Base-by-base conservation (phyloP, 2,329 filamentous ascomycete genomes). In the Basipetospora chlamydospora region DNA sequence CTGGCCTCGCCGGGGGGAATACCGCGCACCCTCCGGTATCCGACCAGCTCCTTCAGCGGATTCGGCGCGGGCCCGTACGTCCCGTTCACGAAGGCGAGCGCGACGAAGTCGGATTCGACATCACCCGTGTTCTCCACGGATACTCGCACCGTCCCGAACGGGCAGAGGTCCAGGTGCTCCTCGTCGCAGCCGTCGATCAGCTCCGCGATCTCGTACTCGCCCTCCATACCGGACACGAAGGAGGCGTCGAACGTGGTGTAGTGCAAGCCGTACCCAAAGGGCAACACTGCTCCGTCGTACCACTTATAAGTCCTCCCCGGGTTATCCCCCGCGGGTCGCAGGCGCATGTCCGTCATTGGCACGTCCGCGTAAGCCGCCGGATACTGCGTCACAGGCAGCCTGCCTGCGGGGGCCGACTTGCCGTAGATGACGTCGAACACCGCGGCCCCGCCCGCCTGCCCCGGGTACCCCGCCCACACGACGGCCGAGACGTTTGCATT, bases 241-340 rank as follows among this genome's bases (percentile, higher is more conserved):
- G 23, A 17, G 6, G 52, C 47, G 11, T 46, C 42, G 43, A 76
- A 75, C 26, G 52, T 67, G 4, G 70, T 76, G 51, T 75, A 76
- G 46, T 75, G 69, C 40, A 74, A 44, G 0, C 71, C 72, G 40
- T 60, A 59, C 1, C 70, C 72, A 39, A 74, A 77, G 0, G 61
- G 59, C 34, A 65, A 60, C 3, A 71, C 58, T n/a, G 54, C 53
- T 22, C 59, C 58, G 4, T 58, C 56, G 48, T 70, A 76, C 70
- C 70, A 77, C 43, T 61, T 64, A 44, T 77, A 75, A 0, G 72
- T 77, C 6, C 70, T 55, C 12, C 70, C 69, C 0, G 69, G 67
- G 29, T 57, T 63, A 2, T 49, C 48, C 2, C 47, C 45, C 39
- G 57, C 56, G 2, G 67, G 66, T 2, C 67, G 61, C 18, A 77